A percentile compares a stretch with the other conserved stretches of the same genome.
Conservation (phyloP, 805 yeast genomes). For the Zygoascus flipseniorum region DNA sequence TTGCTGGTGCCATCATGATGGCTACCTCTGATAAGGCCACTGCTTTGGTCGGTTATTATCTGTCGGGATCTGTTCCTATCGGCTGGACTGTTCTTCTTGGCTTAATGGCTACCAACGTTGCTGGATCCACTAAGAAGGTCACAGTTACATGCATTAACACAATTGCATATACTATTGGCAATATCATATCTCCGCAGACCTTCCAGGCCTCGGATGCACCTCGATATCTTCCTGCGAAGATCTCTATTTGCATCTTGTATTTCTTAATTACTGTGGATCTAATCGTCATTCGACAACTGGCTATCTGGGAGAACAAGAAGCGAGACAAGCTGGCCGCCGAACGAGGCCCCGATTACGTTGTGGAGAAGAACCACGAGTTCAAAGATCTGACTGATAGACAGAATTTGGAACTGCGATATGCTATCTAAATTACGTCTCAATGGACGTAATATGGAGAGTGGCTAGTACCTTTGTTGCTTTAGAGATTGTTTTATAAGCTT, state of each 20-base stretch:
- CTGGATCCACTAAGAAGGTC: slow-evolving; percentile 65
- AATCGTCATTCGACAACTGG: slow-evolving; percentile 20
- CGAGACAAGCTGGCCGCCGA: slow-evolving; percentile 34
- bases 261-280: slow-evolving; percentile 37
- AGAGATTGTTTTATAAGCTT: too few relatives aligned
- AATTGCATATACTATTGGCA: slow-evolving; percentile 60
- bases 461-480: too few relatives aligned
- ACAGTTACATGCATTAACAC: slow-evolving; percentile 49
- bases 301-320: slow-evolving; percentile 37
- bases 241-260: slow-evolving; percentile 35
- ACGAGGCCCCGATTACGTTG: slow-evolving; percentile 28
- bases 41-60: slow-evolving; percentile 33
- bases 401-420: slow-evolving; percentile 36
- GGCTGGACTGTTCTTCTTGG: slow-evolving; percentile 33
- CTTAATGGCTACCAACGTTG: slow-evolving; percentile 40
- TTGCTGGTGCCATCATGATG: slow-evolving; percentile 36
- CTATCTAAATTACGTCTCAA: background rate
- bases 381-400: slow-evolving; percentile 45
- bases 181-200: slow-evolving; percentile 65
- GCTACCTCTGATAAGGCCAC: slow-evolving; percentile 35
- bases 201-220: slow-evolving; percentile 55
- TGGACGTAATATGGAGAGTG: too few relatives aligned
- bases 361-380: slow-evolving; percentile 3
- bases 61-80: slow-evolving; percentile 28
- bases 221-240: slow-evolving; percentile 45